phyloP scores from a whole-genome alignment of 768 basidiomycete species.

The Collybia sp. region DNA sequence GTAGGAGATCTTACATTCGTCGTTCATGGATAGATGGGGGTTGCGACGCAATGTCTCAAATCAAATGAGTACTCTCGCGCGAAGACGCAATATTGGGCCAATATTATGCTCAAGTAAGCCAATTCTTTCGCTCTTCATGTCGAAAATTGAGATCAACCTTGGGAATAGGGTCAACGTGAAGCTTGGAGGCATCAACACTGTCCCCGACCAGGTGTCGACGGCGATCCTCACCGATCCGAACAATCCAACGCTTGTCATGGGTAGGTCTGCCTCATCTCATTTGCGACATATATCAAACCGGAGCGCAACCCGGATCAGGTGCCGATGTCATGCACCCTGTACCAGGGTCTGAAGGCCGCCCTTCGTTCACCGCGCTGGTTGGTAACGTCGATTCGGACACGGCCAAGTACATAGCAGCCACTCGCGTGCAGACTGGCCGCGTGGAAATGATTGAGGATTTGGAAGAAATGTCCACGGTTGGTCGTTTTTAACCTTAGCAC shows the following conservation, averaged over 20 bases:
- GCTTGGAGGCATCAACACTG: slow-evolving; percentile 75
- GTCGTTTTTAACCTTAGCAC: slow-evolving; percentile 1
- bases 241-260: slow-evolving; percentile 76
- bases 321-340: slow-evolving; percentile 81
- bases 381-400: slow-evolving; percentile 68
- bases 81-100: slow-evolving; percentile 76
- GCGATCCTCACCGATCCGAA: slow-evolving; percentile 55
- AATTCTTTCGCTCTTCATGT: neutral
- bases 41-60: slow-evolving; percentile 80
- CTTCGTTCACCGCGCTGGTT: slow-evolving; percentile 75
- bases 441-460: slow-evolving; percentile 71
- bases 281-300: no score
- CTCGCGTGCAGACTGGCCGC: slow-evolving; percentile 52
- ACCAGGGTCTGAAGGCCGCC: slow-evolving; percentile 65
- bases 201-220: slow-evolving; percentile 60
- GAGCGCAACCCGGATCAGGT: slow-evolving; percentile 27
- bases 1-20: neutral
- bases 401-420: slow-evolving; percentile 58
- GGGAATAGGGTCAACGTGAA: slow-evolving; percentile 70
- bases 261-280: slow-evolving; percentile 23
- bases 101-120: slow-evolving; percentile 72
- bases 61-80: slow-evolving; percentile 56
- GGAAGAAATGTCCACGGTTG: slow-evolving; percentile 55
- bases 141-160: neutral
- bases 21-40: slow-evolving; percentile 46